Evolutionary conservation across 2,329 filamentous ascomycete species (phyloP), one percentile per base, ranked within the genome.

Genomic region (Xylaria sp.): DNA sequence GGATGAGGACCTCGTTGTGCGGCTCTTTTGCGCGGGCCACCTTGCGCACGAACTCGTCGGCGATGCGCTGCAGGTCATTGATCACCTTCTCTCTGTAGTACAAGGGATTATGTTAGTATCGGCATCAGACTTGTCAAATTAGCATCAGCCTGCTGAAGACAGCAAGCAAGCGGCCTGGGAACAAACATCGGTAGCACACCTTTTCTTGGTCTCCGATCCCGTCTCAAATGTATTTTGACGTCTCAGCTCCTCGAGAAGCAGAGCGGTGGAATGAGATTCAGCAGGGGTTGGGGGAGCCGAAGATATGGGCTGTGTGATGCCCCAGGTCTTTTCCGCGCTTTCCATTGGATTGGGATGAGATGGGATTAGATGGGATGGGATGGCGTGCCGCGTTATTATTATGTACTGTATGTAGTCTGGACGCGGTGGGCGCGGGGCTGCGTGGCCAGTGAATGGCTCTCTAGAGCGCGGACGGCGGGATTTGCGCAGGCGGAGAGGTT

Each of bases 191-290:
- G 47, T 24, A 24, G 24, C 68, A 69, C 81, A 93, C 93, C 94
- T 91, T 79, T 92, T 93, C 70, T 93, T 87, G 2, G 93, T 97
- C 78, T 97, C 96, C 51, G 92, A 86, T 14, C 89, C 87, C 61
- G 88, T 89, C 81, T 98, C 96, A 75, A 97, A 99, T 61, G 96
- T 97, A 81, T 97, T 95, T 81, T 98, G 93, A 48, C 86, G 86
- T 79, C 93, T 93, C 69, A 99, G 83, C 81, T 98, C 94, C 64
- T 92, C 89, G 65, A 97, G 87, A 53, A 99, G 87, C 64, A 90
- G 85, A 73, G 93, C 90, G 75, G 93, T 97, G 59, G 92, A 88
- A 71, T 90, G 86, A 65, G 91, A 88, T 79, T 99, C 95, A 45
- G 87, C 83, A 64, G 91, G 87, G 0, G 92, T 96, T 4, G 96